Percentiles rank a stretch among this genome's conserved stretches.
These are phyloP conservation scores for Pyrus hybrid DNA, from an alignment of 331 rosid genomes.

Conservation along the genomic window DNA sequence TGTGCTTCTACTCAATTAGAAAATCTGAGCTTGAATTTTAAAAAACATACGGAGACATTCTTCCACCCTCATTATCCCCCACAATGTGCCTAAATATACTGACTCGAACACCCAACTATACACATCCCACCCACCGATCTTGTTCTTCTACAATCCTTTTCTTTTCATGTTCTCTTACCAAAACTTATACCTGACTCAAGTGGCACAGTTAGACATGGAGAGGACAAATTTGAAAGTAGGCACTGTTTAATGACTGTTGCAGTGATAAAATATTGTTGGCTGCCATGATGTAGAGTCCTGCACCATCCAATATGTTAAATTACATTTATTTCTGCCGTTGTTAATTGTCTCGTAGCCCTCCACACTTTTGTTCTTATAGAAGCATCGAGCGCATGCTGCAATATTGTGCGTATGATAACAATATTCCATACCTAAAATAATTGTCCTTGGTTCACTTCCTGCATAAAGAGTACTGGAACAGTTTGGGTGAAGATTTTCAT, in stretches of 20 bases:
- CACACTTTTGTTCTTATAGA: background rate
- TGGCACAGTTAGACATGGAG: no score
- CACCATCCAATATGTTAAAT: background rate
- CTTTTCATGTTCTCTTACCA: background rate
- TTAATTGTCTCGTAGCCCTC: background rate
- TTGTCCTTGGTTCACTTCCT: background rate
- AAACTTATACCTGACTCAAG: no score
- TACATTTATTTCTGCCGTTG: background rate
- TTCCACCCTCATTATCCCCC: background rate
- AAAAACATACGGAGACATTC: background rate
- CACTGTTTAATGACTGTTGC: no score
- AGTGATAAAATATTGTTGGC: background rate
- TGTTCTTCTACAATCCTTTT: background rate
- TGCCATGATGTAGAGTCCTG: background rate
- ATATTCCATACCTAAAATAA: background rate
- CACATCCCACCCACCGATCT: background rate
- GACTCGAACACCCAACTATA: background rate
- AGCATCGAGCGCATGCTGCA: background rate
- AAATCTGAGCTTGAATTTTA: background rate
- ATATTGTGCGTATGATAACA: background rate
- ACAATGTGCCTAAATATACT: background rate
- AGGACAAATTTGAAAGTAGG: no score
- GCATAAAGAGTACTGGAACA: background rate
- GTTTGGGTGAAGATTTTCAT: background rate
- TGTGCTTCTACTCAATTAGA: background rate